phyloP scores from a whole-genome alignment of 805 yeast species.

The Saturnispora zaruensis region DNA sequence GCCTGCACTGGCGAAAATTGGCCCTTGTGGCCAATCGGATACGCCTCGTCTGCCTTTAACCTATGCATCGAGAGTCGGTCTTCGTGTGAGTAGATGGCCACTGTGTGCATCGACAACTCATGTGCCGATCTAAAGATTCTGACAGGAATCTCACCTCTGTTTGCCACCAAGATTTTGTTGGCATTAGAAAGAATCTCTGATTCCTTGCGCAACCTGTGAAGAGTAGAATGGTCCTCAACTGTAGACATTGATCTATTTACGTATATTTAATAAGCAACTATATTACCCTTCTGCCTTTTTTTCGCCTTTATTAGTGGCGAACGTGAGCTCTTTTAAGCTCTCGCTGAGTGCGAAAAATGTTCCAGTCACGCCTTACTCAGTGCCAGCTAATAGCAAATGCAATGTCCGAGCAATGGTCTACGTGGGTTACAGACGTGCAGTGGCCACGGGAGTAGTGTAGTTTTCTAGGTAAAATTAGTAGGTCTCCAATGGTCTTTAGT shows the following conservation, averaged over 20 bases:
- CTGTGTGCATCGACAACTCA: constrained; percentile 65
- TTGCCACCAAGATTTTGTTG: constrained; percentile 79
- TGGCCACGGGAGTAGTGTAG: neutral
- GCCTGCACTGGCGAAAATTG: constrained; percentile 90
- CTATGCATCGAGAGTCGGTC: constrained; percentile 89
- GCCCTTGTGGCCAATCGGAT: constrained; percentile 79
- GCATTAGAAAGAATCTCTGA: constrained; percentile 45
- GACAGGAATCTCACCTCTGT: constrained; percentile 96
- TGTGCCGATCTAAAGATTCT: constrained; percentile 87
- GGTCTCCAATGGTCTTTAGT: neutral
- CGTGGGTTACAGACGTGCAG: neutral
- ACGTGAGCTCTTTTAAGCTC: neutral
- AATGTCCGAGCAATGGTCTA: neutral
- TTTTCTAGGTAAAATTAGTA: no score
- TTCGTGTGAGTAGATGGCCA: constrained; percentile 86
- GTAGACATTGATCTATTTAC: constrained; percentile 17
- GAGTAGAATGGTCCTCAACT: constrained; percentile 28
- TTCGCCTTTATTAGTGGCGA: neutral
- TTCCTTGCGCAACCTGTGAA: constrained; percentile 31
- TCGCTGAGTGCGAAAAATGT: neutral
- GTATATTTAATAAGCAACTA: no score
- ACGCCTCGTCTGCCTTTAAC: constrained; percentile 67
- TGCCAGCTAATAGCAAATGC: neutral
- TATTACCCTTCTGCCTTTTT: neutral
- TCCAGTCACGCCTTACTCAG: neutral